These are phyloP conservation scores for Flaveria bidentis DNA, from an alignment of 129 eudicot species.

Conservation along the genomic window DNA sequence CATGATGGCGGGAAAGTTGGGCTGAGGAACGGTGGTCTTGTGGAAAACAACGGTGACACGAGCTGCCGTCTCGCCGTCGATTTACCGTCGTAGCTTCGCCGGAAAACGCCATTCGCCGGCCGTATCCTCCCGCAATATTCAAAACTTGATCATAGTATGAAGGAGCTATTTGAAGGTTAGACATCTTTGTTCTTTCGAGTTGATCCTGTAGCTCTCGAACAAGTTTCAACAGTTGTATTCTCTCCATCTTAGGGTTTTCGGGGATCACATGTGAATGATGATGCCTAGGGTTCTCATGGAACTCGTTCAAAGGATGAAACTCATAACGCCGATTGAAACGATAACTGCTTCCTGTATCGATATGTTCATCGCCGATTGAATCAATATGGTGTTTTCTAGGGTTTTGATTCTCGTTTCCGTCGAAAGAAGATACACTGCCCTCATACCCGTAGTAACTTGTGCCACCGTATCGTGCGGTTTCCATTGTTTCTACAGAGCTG, in stretches of 20 bases:
- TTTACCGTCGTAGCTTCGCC: constrained; percentile 49
- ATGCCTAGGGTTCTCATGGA: constrained; percentile 30
- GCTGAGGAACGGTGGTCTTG: constrained; percentile 52
- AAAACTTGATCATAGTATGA: not conserved
- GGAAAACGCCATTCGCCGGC: constrained; percentile 56
- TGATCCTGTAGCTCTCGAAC: constrained; percentile 68
- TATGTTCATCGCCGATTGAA: constrained; percentile 28
- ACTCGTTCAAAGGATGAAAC: constrained; percentile 28
- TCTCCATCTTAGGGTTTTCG: constrained; percentile 44
- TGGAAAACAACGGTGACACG: constrained; percentile 51
- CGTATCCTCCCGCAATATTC: constrained; percentile 10
- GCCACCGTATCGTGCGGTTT: constrained; percentile 31
- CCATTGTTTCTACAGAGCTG: constrained; percentile 45
- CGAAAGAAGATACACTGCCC: constrained; percentile 67
- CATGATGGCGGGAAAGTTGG: constrained; percentile 48
- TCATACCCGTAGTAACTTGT: constrained; percentile 52
- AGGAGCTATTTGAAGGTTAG: constrained; percentile 32
- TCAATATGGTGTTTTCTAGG: constrained; percentile 32
- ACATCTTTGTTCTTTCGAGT: constrained; percentile 49
- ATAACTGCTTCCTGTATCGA: constrained; percentile 29
- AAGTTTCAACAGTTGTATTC: constrained; percentile 57
- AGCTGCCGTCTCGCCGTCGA: constrained; percentile 44
- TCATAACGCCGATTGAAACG: constrained; percentile 33
- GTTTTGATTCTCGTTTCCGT: constrained; percentile 55
- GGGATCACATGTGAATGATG: constrained; percentile 36